Percentiles rank a stretch among this genome's conserved stretches.
Conservation (phyloP, 1,139 yeast species). For the Geotrichum citri-aurantii region DNA sequence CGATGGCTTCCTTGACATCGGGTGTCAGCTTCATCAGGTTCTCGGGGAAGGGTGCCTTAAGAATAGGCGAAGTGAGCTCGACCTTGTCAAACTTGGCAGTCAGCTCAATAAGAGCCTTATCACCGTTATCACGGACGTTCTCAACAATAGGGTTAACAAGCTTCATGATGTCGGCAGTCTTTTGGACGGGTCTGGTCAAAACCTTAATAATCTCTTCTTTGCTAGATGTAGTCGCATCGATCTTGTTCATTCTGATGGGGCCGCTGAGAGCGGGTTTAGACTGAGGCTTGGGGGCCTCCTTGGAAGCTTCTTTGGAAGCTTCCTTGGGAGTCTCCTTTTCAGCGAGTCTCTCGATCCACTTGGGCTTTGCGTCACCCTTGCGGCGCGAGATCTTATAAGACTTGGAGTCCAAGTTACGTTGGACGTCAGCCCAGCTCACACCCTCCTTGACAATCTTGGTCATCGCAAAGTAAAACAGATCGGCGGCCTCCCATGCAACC, state of each 20-base stretch:
- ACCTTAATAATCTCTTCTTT: slow-evolving; percentile 50
- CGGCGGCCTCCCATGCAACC: slow-evolving; percentile 97
- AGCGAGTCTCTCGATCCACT: slow-evolving; percentile 43
- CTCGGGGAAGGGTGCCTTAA: slow-evolving; percentile 80
- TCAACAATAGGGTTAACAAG: slow-evolving; percentile 85
- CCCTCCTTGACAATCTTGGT: slow-evolving; percentile 81
- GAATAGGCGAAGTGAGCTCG: slow-evolving; percentile 58
- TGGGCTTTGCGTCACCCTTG: slow-evolving; percentile 91
- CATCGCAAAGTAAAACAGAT: slow-evolving; percentile 82
- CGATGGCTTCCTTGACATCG: slow-evolving; percentile 80
- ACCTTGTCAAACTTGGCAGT: slow-evolving; percentile 92
- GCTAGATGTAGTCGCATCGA: slow-evolving; percentile 46
- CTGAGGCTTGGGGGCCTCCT: slow-evolving; percentile 20
- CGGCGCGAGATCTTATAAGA: slow-evolving; percentile 84
- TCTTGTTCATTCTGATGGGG: slow-evolving; percentile 56
- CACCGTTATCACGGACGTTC: slow-evolving; percentile 72
- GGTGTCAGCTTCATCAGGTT: slow-evolving; percentile 68
- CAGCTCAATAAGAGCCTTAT: slow-evolving; percentile 74
- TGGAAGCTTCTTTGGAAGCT: slow-evolving; percentile 17
- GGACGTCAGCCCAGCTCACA: slow-evolving; percentile 74
- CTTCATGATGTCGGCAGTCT: slow-evolving; percentile 85
- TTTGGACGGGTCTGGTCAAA: slow-evolving; percentile 83
- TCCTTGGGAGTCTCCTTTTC: slow-evolving; percentile 21
- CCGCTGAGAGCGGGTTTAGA: slow-evolving; percentile 30
- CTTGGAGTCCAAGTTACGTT: slow-evolving; percentile 76